These are phyloP conservation scores for Pulveroboletus sp. DNA, from an alignment of 768 basidiomycete species.

Conservation along the genomic window DNA sequence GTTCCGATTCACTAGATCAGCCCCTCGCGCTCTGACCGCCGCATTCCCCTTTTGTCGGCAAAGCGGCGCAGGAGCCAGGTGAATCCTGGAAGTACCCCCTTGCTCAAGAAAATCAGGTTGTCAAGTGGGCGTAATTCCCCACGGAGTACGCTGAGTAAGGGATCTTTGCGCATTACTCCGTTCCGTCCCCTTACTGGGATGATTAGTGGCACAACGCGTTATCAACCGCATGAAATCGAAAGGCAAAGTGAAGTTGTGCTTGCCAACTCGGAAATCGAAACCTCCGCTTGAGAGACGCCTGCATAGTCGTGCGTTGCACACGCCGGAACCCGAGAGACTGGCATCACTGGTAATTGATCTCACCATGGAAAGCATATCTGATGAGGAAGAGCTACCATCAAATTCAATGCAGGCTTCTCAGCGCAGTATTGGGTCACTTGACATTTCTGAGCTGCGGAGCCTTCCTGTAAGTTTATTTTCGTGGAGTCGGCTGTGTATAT, in stretches of 20 bases:
- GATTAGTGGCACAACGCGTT: constrained; percentile 25
- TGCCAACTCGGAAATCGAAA: constrained; percentile 15
- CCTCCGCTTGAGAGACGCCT: constrained; percentile 17
- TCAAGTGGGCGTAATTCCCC: constrained; percentile 17
- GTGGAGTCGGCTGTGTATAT: neutral
- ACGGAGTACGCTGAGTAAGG: constrained; percentile 21
- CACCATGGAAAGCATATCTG: constrained; percentile 11
- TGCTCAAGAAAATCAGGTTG: constrained; percentile 20
- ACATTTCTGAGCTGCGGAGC: neutral
- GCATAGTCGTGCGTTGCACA: constrained; percentile 8
- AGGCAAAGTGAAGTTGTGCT: constrained; percentile 22
- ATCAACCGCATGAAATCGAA: constrained; percentile 27
- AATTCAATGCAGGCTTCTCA: neutral
- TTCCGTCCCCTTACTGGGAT: constrained; percentile 4
- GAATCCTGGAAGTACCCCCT: constrained; percentile 4
- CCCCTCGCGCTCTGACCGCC: constrained; percentile 1
- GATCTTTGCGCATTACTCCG: neutral
- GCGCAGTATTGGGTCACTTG: neutral
- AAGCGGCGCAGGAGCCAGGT: constrained; percentile 12
- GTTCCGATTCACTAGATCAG: constrained; percentile 15
- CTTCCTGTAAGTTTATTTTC: constrained; percentile 13
- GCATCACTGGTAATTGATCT: constrained; percentile 20
- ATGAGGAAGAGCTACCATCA: neutral
- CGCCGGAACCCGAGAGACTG: neutral
- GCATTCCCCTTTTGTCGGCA: constrained; percentile 1